Base-by-base conservation (phyloP, 768 basidiomycete genomes). In the Suillus subluteus region DNA sequence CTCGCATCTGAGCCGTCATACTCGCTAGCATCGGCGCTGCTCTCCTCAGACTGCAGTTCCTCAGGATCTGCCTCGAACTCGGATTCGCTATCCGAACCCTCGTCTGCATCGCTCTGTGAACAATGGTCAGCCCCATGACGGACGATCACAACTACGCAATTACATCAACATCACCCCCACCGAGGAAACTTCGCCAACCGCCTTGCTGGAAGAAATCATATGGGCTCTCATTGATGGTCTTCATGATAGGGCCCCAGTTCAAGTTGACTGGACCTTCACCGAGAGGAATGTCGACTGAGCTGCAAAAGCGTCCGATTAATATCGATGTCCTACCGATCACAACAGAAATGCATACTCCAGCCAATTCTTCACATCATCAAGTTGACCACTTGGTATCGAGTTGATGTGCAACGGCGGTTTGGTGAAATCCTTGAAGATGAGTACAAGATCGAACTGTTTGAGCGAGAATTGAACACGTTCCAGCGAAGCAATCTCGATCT, bases 331-430 rank as follows among this genome's bases (percentile, higher is more conserved):
- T 3, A 2, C 8, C 13, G 40, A 37, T 23, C 37, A 41, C 35
- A 61, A 64, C 62, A 56, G 56, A 32, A 62, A 8, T 15, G 82
- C 94, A 70, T 76, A 98, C 95, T 99, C 96, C 26, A 99, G 86
- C 98, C 98, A 99, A 73, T 98, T 96, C 80, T 98, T 99, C 69
- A 99, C 96, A 70, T 96, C 96, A 73, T 99, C 98, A 73, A 99
- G 87, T 71, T 95, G 91, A 2, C 87, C 80, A 65, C 87, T 92
- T 30, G 94, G 95, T 70, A 99, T 96, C 1, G 96, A 96, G 76
- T 99, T 99, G 82, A 99, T 95, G 73, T 99, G 98, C 12, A 98
- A 83, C 0, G 97, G 96, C 3, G 90, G 68, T 73, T 93, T 93
- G 44, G 94, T 91, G 79, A 98, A 98, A 77, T 99, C 98, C 75